These are phyloP conservation scores for Backusella circina DNA, from an alignment of 192 early-diverging fungal species.

Conservation along the genomic window DNA sequence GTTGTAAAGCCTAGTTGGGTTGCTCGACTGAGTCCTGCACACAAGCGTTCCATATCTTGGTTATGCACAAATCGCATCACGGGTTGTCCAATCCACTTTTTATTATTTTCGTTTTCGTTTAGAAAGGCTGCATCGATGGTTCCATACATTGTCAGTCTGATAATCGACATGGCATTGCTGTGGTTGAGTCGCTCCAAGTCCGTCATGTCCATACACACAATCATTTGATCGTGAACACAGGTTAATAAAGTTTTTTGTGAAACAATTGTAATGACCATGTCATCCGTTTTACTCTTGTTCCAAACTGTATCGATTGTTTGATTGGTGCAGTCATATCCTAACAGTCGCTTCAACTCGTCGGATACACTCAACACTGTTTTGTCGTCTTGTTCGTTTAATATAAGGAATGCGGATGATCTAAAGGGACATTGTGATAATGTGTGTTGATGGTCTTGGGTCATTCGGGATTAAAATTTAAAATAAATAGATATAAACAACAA, in stretches of 20 bases:
- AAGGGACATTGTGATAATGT: constrained; percentile 13
- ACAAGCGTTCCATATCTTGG: constrained; percentile 20
- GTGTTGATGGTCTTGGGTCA: background rate
- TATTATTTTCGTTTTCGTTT: background rate
- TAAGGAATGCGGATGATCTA: constrained; percentile 3
- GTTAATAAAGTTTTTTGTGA: constrained; percentile 3
- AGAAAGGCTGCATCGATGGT: constrained; percentile 22
- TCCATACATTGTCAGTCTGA: constrained; percentile 27
- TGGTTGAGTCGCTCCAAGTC: background rate
- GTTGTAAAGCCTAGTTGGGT: background rate
- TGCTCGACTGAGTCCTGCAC: constrained; percentile 18
- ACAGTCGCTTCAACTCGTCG: background rate
- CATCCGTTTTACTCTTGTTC: background rate
- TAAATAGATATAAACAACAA: background rate
- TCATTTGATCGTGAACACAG: constrained; percentile 2
- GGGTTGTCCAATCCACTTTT: constrained; percentile 9
- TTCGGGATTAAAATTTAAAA: background rate
- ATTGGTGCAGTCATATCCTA: constrained; percentile 4
- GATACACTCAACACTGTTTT: background rate
- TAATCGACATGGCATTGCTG: background rate
- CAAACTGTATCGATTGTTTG: background rate
- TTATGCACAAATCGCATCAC: constrained; percentile 30
- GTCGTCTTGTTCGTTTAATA: constrained; percentile 1
- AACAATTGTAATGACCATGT: background rate
- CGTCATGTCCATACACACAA: constrained; percentile 13